A percentile compares a stretch with the other conserved stretches of the same genome.
phyloP scores from a whole-genome alignment of 129 eudicot genomes.

The Artemisia annua region DNA sequence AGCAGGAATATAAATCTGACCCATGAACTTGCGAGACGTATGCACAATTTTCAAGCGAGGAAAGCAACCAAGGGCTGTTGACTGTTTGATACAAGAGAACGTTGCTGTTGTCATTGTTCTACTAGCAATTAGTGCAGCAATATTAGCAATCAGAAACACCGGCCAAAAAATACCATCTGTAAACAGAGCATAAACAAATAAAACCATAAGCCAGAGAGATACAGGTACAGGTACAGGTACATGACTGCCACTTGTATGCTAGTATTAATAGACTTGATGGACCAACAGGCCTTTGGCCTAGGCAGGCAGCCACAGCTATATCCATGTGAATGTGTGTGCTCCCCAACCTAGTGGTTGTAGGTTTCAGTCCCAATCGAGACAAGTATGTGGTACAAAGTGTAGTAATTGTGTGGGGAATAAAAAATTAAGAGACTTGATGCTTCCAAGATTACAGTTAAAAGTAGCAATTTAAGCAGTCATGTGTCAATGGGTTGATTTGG shows the following conservation, averaged over 20 bases:
- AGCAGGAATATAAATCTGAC: conserved; percentile 93
- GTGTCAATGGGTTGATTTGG: too few species aligned
- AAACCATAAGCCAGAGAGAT: conserved; percentile 11
- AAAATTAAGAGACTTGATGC: background rate
- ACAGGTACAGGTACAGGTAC: background rate
- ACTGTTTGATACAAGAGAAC: conserved; percentile 93
- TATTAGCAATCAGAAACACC: conserved; percentile 77
- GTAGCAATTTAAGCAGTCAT: too few species aligned
- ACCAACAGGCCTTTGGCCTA: too few species aligned
- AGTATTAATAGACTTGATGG: background rate
- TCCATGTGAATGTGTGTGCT: too few species aligned
- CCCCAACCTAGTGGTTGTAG: too few species aligned
- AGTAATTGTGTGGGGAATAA: too few species aligned
- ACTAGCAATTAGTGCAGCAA: conserved; percentile 96
- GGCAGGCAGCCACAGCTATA: too few species aligned
- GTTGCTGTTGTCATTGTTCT: conserved; percentile 95
- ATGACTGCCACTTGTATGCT: conserved; percentile 16
- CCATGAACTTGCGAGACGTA: conserved; percentile 94
- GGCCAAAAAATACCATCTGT: conserved; percentile 94
- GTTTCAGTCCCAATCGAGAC: too few species aligned
- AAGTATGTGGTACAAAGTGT: too few species aligned
- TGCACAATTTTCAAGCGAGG: conserved; percentile 93
- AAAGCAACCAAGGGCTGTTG: conserved; percentile 94
- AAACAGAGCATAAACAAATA: conserved; percentile 22
- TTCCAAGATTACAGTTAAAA: conserved; percentile 8